Evolutionary conservation across 2,329 filamentous ascomycete species (phyloP).

Genomic region (Aureobasidium sp.): DNA sequence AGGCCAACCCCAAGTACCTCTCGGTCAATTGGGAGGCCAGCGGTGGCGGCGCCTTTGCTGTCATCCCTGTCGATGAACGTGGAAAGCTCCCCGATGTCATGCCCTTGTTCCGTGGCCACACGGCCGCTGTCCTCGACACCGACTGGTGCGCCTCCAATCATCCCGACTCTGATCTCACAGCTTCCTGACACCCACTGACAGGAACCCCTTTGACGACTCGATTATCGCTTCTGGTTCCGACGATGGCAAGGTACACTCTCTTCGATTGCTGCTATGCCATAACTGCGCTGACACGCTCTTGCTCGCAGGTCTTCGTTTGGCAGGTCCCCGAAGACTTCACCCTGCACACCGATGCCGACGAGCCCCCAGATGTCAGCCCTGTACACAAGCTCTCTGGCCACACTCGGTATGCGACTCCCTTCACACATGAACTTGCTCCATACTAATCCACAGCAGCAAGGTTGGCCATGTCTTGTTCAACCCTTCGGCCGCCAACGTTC

Average conservation of each 20-base stretch:
- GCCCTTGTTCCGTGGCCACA: constrained; percentile 92
- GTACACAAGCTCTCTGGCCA: constrained; percentile 78
- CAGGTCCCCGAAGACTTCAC: constrained; percentile 84
- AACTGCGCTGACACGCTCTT: background rate
- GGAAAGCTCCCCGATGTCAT: constrained; percentile 89
- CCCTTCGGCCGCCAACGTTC: constrained; percentile 87
- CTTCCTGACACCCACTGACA: constrained; percentile 29
- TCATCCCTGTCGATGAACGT: constrained; percentile 81
- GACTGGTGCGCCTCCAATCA: constrained; percentile 60
- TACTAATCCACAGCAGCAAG: constrained; percentile 54
- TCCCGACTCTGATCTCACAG: background rate
- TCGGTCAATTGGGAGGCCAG: constrained; percentile 98
- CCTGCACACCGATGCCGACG: constrained; percentile 73
- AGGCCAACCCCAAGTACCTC: constrained; percentile 93
- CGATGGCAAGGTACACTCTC: constrained; percentile 89
- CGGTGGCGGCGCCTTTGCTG: constrained; percentile 92
- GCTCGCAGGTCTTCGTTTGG: constrained; percentile 70
- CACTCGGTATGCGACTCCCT: constrained; percentile 54
- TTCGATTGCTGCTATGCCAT: no score
- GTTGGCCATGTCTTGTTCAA: constrained; percentile 98
- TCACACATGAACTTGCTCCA: background rate
- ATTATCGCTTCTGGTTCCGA: constrained; percentile 91
- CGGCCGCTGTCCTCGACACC: constrained; percentile 88
- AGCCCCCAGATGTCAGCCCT: constrained; percentile 72
- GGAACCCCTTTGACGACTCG: constrained; percentile 93